These are phyloP conservation scores for Aspergillus neotritici DNA, from an alignment of 2,329 filamentous ascomycete genomes.

Conservation along the genomic window DNA sequence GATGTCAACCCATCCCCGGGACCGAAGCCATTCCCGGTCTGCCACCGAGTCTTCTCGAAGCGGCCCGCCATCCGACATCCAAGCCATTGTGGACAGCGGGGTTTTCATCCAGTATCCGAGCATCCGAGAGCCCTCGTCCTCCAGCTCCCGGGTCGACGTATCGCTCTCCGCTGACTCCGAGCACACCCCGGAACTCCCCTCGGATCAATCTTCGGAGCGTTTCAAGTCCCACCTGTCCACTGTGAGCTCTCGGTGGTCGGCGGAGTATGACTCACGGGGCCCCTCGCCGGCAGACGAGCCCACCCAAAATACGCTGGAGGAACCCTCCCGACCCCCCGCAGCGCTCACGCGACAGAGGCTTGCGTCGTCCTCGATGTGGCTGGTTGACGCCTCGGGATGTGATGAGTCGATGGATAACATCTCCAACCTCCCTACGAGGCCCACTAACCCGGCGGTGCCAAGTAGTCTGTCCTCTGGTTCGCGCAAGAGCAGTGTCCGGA, in stretches of 20 bases:
- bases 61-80: conserved; percentile 33
- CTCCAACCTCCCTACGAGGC: conserved; percentile 30
- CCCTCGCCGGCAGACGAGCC: conserved; percentile 19
- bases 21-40: conserved; percentile 27
- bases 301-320: conserved; percentile 17
- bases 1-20: conserved; percentile 24
- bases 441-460: conserved; percentile 26
- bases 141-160: conserved; percentile 39
- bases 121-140: conserved; percentile 33
- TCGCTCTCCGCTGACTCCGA: conserved; percentile 21
- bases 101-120: conserved; percentile 36
- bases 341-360: conserved; percentile 19
- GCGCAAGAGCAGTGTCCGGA: conserved; percentile 33
- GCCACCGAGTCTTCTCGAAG: conserved; percentile 31
- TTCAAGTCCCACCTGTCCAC: conserved; percentile 43
- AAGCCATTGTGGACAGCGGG: conserved; percentile 32
- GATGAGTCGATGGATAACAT: conserved; percentile 35
- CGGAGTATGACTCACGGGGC: conserved; percentile 26
- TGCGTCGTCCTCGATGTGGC: conserved; percentile 29
- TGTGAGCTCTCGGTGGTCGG: conserved; percentile 40
- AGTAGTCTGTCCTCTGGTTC: conserved; percentile 43
- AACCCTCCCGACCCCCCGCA: conserved; percentile 19
- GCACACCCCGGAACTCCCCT: conserved; percentile 25
- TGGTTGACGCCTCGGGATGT: conserved; percentile 29
- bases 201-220: conserved; percentile 30